A percentile compares a stretch with the other conserved stretches of the same genome.
Evolutionary conservation across 495 filamentous ascomycete genomes (phyloP).

Genomic region (Annulohypoxylon stygium): DNA sequence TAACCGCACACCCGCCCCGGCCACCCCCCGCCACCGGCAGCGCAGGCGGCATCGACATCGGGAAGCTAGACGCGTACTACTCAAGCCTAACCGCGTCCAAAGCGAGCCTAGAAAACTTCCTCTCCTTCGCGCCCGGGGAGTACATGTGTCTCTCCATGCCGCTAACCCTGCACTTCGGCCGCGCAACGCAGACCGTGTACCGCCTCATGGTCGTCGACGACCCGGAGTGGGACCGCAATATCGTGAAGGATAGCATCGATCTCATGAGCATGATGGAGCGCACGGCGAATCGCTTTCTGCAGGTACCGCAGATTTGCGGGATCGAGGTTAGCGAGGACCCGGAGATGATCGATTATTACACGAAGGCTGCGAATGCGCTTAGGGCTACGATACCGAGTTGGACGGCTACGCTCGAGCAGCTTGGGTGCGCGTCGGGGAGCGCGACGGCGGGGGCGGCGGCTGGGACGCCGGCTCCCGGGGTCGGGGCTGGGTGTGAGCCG

Average conservation of each 20-base stretch:
- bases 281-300: slow-evolving; percentile 24
- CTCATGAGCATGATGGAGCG: slow-evolving; percentile 35
- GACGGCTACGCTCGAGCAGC: slow-evolving; percentile 39
- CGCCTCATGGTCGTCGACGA: slow-evolving; percentile 47
- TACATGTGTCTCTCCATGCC: slow-evolving; percentile 42
- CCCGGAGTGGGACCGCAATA: slow-evolving; percentile 41
- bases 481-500: neutral
- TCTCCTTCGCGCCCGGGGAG: slow-evolving; percentile 33
- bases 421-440: neutral
- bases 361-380: slow-evolving; percentile 35
- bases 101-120: slow-evolving; percentile 44
- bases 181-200: slow-evolving; percentile 45
- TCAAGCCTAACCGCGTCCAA: slow-evolving; percentile 39
- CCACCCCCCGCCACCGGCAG: neutral
- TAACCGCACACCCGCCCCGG: slow-evolving; percentile 25
- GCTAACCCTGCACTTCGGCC: slow-evolving; percentile 43
- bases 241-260: slow-evolving; percentile 33
- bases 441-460: slow-evolving; percentile 5
- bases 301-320: slow-evolving; percentile 38
- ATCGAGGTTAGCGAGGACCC: slow-evolving; percentile 36
- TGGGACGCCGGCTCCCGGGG: neutral
- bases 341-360: slow-evolving; percentile 42
- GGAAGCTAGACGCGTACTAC: slow-evolving; percentile 45
- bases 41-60: slow-evolving; percentile 33
- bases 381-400: slow-evolving; percentile 38